phyloP scores from a whole-genome alignment of 768 basidiomycete species.

The Termitomyces sp. region DNA sequence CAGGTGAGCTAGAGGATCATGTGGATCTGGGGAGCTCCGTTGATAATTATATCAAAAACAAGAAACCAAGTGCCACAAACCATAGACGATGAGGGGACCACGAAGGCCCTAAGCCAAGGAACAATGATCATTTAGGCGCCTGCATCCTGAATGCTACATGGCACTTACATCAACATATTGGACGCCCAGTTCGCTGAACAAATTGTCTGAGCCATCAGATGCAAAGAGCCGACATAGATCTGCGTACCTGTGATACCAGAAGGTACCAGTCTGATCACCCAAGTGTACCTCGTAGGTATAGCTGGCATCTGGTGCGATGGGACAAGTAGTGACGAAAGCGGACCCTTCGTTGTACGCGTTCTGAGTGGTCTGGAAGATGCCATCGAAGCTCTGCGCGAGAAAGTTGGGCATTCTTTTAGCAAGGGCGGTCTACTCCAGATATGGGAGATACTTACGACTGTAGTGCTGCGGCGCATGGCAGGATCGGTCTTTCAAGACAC shows the following conservation, averaged over 20 bases:
- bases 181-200: constrained; percentile 23
- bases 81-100: constrained; percentile 34
- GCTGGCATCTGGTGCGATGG: constrained; percentile 34
- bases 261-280: constrained; percentile 40
- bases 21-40: constrained; percentile 9
- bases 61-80: constrained; percentile 13
- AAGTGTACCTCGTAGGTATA: constrained; percentile 37
- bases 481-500: constrained; percentile 25
- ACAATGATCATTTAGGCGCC: background rate
- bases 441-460: constrained; percentile 20
- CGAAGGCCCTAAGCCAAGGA: constrained; percentile 25
- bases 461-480: constrained; percentile 29
- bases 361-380: constrained; percentile 24
- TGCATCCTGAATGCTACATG: background rate
- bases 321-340: constrained; percentile 44
- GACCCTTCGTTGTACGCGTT: constrained; percentile 33
- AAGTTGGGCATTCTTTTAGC: background rate
- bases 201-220: background rate
- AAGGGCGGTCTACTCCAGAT: background rate
- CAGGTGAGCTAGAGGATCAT: constrained; percentile 12
- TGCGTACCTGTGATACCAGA: constrained; percentile 35
- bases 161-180: constrained; percentile 28
- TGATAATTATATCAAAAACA: background rate
- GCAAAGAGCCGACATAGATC: background rate
- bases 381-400: constrained; percentile 25